phyloP scores from a whole-genome alignment of 2,329 filamentous ascomycete genomes.

The Dactylellina drechsleri region DNA sequence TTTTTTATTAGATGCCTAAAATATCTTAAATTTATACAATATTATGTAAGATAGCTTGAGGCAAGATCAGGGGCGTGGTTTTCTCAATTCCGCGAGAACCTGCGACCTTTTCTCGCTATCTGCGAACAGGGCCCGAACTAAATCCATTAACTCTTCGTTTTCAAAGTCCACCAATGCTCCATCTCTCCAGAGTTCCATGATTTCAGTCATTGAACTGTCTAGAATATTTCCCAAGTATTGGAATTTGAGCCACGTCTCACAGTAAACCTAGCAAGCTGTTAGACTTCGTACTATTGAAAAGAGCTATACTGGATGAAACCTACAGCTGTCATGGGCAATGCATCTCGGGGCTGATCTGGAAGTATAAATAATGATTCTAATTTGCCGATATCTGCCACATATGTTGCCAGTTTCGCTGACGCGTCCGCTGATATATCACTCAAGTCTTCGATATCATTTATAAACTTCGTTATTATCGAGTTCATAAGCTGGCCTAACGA shows the following conservation, averaged over 20 bases:
- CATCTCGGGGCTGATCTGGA: constrained; percentile 31
- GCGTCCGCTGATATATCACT: constrained; percentile 57
- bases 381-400: constrained; percentile 54
- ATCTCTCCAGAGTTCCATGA: constrained; percentile 57
- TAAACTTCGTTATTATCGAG: constrained; percentile 56
- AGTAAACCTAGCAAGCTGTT: constrained; percentile 53
- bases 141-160: constrained; percentile 56
- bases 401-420: constrained; percentile 55
- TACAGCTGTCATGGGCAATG: constrained; percentile 52
- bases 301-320: not conserved
- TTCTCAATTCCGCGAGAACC: constrained; percentile 57
- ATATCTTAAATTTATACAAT: no score
- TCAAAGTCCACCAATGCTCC: constrained; percentile 56
- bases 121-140: constrained; percentile 58
- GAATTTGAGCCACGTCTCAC: constrained; percentile 58
- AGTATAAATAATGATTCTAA: constrained; percentile 55
- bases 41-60: no score
- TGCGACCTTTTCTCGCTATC: constrained; percentile 57
- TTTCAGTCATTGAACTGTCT: constrained; percentile 57
- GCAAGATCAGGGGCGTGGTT: constrained; percentile 2
- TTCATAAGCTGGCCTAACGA: constrained; percentile 57
- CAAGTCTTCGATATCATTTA: constrained; percentile 58
- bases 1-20: no score
- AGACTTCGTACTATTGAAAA: not conserved
- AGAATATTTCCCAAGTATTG: constrained; percentile 57